phyloP scores from a whole-genome alignment of 805 yeast species.

The Nakazawaea wyomingensis region DNA sequence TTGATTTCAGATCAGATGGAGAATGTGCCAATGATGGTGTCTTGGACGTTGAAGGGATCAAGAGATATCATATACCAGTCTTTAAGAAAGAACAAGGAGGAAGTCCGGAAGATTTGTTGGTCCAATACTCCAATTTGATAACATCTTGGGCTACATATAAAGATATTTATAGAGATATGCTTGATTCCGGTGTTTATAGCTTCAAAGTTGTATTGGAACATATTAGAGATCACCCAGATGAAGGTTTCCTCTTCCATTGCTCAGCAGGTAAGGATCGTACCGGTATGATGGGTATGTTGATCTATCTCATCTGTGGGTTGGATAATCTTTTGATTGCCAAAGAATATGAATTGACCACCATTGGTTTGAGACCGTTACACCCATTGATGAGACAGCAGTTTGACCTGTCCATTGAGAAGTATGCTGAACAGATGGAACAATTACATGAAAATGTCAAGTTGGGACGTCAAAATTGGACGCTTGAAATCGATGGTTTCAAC shows the following conservation, averaged over 20 bases:
- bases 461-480: conserved; percentile 36
- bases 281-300: conserved; percentile 66
- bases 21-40: conserved; percentile 47
- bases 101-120: conserved; percentile 61
- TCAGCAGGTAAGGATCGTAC: conserved; percentile 88
- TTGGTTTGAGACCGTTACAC: conserved; percentile 54
- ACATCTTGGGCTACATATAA: conserved; percentile 60
- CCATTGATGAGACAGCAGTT: conserved; percentile 32
- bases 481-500: conserved; percentile 48
- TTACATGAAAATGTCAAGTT: conserved; percentile 20
- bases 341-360: conserved; percentile 72
- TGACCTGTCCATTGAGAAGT: conserved; percentile 18
- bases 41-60: conserved; percentile 39
- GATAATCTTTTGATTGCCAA: conserved; percentile 59
- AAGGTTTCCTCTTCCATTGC: conserved; percentile 63
- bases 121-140: conserved; percentile 47
- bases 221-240: conserved; percentile 49
- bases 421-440: conserved; percentile 19
- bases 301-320: conserved; percentile 59
- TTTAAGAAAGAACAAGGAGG: conserved; percentile 41
- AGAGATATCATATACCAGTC: conserved; percentile 52
- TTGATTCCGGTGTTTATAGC: conserved; percentile 42
- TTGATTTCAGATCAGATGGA: conserved; percentile 61
- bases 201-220: conserved; percentile 47
- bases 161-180: conserved; percentile 54